Base-by-base conservation (phyloP, 2,329 filamentous ascomycete species). In the Beauveria asiatica region DNA sequence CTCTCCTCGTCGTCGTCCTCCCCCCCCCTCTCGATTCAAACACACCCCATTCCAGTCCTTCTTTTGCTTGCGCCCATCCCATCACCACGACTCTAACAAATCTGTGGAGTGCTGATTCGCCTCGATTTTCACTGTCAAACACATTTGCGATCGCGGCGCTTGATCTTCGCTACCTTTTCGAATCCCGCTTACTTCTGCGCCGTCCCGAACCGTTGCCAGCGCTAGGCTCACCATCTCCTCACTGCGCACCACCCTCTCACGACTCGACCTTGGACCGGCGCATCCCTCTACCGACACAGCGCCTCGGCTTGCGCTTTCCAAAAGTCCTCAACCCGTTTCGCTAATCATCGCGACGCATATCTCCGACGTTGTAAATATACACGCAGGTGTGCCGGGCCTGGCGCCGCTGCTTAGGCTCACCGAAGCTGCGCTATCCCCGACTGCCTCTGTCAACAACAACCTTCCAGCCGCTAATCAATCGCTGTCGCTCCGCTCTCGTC, bases 31-130 rank as follows among this genome's bases (percentile, higher is more conserved):
- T 65, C 63, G 64, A 63, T 63, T 64, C 63, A 67, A 27, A 46
- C 46, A 52, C 51, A 66, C 67, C 64, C 64, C 65, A 67, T 69
- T 69, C 67, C 68, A 68, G 68, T 73, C 71, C 62, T 65, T 71
- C 71, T 64, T 69, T 72, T 69, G 68, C 62, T 67, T 69, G 66
- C 65, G 65, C 63, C 60, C 62, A 64, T 67, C 62, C 64, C 62
- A 62, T 62, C 62, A 64, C 61, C 65, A 61, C 65, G 61, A 57
- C 41, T 57, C 13, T 63, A 53, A 49, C 49, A 41, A 50, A 54
- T 56, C 62, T 57, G 58, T 41, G 44, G 56, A 59, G 52, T 54
- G 48, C 57, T 52, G 62, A 62, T 62, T 63, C 64, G 55, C 45
- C 30, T 48, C 30, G 6, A 41, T 49, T 33, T n/a, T 25, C 39